phyloP scores from a whole-genome alignment of 2,329 filamentous ascomycete genomes.

The Fusarium xyrophilum region DNA sequence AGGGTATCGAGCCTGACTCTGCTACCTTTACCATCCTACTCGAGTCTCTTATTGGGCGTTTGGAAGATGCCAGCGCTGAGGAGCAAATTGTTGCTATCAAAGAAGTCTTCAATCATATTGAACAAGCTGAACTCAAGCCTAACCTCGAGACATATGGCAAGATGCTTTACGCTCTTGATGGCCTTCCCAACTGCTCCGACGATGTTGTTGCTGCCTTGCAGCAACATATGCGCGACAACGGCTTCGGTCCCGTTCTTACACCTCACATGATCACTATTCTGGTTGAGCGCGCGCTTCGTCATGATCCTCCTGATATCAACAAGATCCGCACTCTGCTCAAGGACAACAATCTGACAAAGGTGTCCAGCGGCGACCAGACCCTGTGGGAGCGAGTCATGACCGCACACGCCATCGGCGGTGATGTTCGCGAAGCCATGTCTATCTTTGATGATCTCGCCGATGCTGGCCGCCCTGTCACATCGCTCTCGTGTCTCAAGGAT shows the following conservation, averaged over 20 bases:
- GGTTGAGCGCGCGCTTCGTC: constrained; percentile 69
- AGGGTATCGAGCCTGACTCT: constrained; percentile 65
- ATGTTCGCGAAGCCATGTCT: constrained; percentile 56
- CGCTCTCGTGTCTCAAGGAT: constrained; percentile 52
- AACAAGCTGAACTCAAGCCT: constrained; percentile 61
- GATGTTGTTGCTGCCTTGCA: constrained; percentile 67
- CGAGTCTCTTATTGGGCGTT: constrained; percentile 59
- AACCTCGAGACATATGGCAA: constrained; percentile 72
- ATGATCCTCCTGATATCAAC: constrained; percentile 62
- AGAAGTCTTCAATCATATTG: constrained; percentile 64
- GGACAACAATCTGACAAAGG: constrained; percentile 56
- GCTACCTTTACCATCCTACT: constrained; percentile 78
- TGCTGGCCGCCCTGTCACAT: constrained; percentile 50
- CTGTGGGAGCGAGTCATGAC: constrained; percentile 76
- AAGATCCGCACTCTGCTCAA: constrained; percentile 67
- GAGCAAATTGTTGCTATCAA: constrained; percentile 62
- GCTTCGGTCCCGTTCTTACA: constrained; percentile 61
- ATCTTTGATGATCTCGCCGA: constrained; percentile 56
- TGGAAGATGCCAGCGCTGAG: constrained; percentile 49
- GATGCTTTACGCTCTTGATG: constrained; percentile 64
- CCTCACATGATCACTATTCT: constrained; percentile 78
- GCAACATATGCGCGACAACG: constrained; percentile 63
- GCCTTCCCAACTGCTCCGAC: constrained; percentile 48
- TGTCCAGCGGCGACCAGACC: constrained; percentile 59
- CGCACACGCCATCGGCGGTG: constrained; percentile 65